Evolutionary conservation across 495 filamentous ascomycete species (phyloP).

Genomic region (Penicillium argentinense): DNA sequence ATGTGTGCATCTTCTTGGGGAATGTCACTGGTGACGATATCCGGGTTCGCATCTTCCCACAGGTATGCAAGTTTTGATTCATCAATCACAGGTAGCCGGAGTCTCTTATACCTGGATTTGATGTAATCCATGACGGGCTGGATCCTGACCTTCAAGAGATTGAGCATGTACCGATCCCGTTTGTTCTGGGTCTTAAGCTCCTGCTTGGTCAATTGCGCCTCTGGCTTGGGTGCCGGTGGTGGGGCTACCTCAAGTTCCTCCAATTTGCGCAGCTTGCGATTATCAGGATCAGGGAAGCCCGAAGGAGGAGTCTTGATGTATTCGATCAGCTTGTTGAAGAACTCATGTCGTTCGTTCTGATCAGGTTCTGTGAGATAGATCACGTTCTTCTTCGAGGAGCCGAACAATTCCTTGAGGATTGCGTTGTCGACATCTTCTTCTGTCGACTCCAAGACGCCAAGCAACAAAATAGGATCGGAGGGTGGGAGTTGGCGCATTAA

Average conservation of each 20-base stretch:
- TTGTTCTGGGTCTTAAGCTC: conserved; percentile 78
- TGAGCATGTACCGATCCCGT: conserved; percentile 75
- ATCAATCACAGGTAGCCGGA: conserved; percentile 76
- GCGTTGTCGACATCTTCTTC: conserved; percentile 54
- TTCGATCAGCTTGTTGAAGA: conserved; percentile 68
- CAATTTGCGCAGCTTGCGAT: conserved; percentile 81
- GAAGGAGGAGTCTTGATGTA: conserved; percentile 74
- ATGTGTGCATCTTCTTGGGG: conserved; percentile 54
- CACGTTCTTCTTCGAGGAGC: conserved; percentile 75
- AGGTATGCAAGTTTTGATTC: conserved; percentile 72
- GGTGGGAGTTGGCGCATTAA: conserved; percentile 76
- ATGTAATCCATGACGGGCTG: conserved; percentile 96
- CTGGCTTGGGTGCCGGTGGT: conserved; percentile 62
- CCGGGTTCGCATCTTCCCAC: conserved; percentile 78
- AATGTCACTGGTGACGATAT: conserved; percentile 75
- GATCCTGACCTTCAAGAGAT: conserved; percentile 80
- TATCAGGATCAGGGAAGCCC: conserved; percentile 82
- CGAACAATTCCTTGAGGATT: conserved; percentile 77
- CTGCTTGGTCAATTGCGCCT: conserved; percentile 60
- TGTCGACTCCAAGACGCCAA: conserved; percentile 73
- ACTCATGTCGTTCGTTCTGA: conserved; percentile 66
- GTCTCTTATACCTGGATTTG: conserved; percentile 80
- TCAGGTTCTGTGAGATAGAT: conserved; percentile 65
- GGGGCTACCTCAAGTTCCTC: conserved; percentile 74
- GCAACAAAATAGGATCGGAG: conserved; percentile 81